Evolutionary conservation across 2,329 filamentous ascomycete genomes (phyloP).

Genomic region (Arthrobotrys conoides): DNA sequence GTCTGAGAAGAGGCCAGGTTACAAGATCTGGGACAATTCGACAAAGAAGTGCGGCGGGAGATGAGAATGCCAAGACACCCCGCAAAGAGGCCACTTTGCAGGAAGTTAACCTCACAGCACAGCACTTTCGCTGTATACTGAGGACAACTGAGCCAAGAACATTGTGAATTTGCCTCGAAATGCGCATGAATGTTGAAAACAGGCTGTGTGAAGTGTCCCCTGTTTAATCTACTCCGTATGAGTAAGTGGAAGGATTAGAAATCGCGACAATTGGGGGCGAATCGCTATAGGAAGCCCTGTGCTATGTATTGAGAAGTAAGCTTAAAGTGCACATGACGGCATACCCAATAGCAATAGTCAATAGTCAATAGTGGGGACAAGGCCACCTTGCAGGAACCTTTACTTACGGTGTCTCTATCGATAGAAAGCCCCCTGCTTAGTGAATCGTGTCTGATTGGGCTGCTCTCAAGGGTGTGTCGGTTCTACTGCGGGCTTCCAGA

Average conservation of each 20-base stretch:
- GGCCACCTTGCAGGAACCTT: constrained; percentile 34
- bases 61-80: constrained; percentile 34
- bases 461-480: not conserved
- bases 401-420: not conserved
- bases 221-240: not conserved
- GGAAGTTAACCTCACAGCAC: not conserved
- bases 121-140: too few relatives aligned
- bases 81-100: constrained; percentile 56
- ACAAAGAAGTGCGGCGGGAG: constrained; percentile 27
- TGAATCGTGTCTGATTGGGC: constrained; percentile 27
- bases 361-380: constrained; percentile 28
- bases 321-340: constrained; percentile 16
- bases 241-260: not conserved
- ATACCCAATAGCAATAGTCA: not conserved
- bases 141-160: not conserved
- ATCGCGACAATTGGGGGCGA: constrained; percentile 1
- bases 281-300: not conserved
- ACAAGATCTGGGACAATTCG: constrained; percentile 18
- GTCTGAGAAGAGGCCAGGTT: constrained; percentile 51
- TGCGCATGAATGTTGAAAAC: not conserved
- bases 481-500: constrained; percentile 43
- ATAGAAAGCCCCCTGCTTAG: constrained; percentile 12
- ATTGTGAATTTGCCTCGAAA: constrained; percentile 31
- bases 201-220: not conserved
- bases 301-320: not conserved